Base-by-base conservation (phyloP, 2,329 filamentous ascomycete genomes). In the Sarocladium brachiariae region DNA sequence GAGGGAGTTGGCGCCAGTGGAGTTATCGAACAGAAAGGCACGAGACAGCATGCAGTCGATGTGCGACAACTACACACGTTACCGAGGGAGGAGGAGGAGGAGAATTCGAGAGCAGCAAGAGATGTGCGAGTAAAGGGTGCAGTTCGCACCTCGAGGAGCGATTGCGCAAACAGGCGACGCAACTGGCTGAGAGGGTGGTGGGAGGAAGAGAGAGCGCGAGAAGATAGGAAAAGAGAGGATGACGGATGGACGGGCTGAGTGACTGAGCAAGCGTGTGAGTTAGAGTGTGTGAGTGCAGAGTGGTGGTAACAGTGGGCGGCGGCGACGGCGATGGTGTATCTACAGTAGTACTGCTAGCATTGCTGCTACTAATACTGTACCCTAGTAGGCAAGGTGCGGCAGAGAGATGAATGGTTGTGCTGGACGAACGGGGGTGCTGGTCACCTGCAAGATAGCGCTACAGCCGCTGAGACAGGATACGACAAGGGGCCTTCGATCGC, bases 81-180 rank as follows among this genome's bases (percentile, higher is more conserved):
- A n/a, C 35, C n/a, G 16, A 39, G 4, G 16, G 9, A 7, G 21
- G 7, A 19, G n/a, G 16, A 39, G 18, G 33, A 19, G 13, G 35
- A 39, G 18, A 39, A 7, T 8, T 7, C 7, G 6, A 21, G 35
- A 39, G 18, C 4, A 7, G 35, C 18, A 7, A 16, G 13, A 19
- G 21, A 39, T 30, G 8, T 37, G 34, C 14, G 16, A 27, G 4
- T 14, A 3, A 43, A 43, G 4, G 19, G 39, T 23, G 39, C 39
- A 43, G 21, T 43, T 43, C 39, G 39, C 39, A 43, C 39, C 39
- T 43, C 39, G 39, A 43, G 39, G 39, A 43, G 39, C 39, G 39
- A 43, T 43, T 43, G 39, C 39, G 39, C 39, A 23, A 25, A 11
- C 21, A 43, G 39, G 39, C 39, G 39, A 43, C 39, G 39, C 39